These are phyloP conservation scores for Arxiozyma bovina DNA, from an alignment of 1,139 yeast genomes.

Conservation along the genomic window DNA sequence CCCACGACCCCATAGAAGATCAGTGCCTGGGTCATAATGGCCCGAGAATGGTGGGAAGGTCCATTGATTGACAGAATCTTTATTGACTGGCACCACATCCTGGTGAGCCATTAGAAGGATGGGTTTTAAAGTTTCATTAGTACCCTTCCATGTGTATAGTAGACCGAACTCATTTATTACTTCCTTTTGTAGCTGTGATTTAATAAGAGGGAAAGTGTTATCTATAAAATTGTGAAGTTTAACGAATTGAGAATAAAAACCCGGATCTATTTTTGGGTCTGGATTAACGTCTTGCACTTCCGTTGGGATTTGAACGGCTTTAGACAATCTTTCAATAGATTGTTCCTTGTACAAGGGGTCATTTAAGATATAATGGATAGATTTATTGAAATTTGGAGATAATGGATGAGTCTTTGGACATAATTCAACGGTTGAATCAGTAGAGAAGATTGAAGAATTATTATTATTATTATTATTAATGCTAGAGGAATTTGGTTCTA, in stretches of 20 bases:
- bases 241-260: slow-evolving; percentile 25
- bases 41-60: slow-evolving; percentile 63
- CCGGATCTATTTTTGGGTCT: slow-evolving; percentile 35
- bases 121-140: slow-evolving; percentile 48
- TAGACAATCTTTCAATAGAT: slow-evolving; percentile 40
- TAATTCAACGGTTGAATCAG: not conserved
- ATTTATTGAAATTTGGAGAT: slow-evolving; percentile 13
- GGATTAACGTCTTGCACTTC: slow-evolving; percentile 47
- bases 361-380: slow-evolving; percentile 28
- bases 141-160: slow-evolving; percentile 59
- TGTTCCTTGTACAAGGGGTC: slow-evolving; percentile 36
- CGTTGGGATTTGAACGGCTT: slow-evolving; percentile 55
- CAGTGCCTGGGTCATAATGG: slow-evolving; percentile 47
- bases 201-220: slow-evolving; percentile 51
- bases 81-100: slow-evolving; percentile 76
- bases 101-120: slow-evolving; percentile 66
- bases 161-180: slow-evolving; percentile 59
- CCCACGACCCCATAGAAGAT: slow-evolving; percentile 55
- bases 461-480: too few relatives aligned
- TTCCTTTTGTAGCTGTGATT: slow-evolving; percentile 41
- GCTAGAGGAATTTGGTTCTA: not conserved
- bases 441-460: not conserved
- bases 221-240: slow-evolving; percentile 47
- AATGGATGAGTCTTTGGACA: slow-evolving; percentile 13
- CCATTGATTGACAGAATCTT: slow-evolving; percentile 52